phyloP scores from a whole-genome alignment of 306 rosid genomes.

The Mimosa bimucronata region DNA sequence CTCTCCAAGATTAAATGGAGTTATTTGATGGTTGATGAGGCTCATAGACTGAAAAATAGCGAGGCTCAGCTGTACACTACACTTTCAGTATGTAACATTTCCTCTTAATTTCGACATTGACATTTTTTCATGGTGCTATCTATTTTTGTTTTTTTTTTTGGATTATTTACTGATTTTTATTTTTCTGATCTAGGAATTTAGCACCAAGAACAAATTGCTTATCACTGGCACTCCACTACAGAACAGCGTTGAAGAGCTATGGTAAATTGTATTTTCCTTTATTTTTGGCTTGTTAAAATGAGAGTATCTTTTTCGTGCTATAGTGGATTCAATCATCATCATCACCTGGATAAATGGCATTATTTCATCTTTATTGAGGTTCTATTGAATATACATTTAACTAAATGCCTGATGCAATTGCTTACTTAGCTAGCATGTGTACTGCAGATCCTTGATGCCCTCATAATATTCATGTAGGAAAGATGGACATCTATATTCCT shows the following conservation, averaged over 20 bases:
- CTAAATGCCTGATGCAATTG: neutral
- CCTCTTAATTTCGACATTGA: slow-evolving; percentile 27
- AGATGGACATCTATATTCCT: neutral
- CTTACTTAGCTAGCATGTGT: neutral
- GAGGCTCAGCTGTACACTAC: slow-evolving; percentile 98
- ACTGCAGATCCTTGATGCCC: neutral
- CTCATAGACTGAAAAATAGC: slow-evolving; percentile 96
- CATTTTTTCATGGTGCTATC: slow-evolving; percentile 10
- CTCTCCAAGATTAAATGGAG: slow-evolving; percentile 95
- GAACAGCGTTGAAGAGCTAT: slow-evolving; percentile 97
- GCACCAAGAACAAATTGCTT: slow-evolving; percentile 98
- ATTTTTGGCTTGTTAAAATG: slow-evolving; percentile 9
- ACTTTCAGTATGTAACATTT: slow-evolving; percentile 70
- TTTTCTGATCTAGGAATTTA: slow-evolving; percentile 74
- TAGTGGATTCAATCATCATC: slow-evolving; percentile 4
- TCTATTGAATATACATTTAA: slow-evolving; percentile 9
- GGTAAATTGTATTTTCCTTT: slow-evolving; percentile 55
- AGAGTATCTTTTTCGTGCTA: slow-evolving; percentile 19
- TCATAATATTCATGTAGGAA: neutral
- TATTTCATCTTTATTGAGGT: slow-evolving; percentile 1
- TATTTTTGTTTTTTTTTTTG: neutral
- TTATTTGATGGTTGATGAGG: slow-evolving; percentile 99
- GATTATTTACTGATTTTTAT: slow-evolving; percentile 22
- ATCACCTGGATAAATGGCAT: neutral
- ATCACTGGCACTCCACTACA: slow-evolving; percentile 98